A percentile compares a stretch with the other conserved stretches of the same genome.
These are phyloP conservation scores for Bacterosira constricta DNA, from an alignment of 108 stramenopile genomes.

Conservation along the genomic window DNA sequence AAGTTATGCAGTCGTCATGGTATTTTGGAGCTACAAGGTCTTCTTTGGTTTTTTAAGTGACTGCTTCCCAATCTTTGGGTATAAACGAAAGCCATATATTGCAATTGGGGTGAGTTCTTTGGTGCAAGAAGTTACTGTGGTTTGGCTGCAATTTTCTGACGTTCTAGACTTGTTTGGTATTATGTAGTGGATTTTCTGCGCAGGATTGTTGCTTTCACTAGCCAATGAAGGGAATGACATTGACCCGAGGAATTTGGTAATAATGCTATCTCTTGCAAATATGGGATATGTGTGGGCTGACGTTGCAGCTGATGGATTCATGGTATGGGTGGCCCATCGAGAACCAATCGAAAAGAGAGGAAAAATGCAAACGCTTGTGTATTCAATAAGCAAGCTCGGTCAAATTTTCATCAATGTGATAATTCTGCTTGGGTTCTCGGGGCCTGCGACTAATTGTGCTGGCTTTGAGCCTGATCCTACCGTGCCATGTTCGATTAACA, in stretches of 20 bases:
- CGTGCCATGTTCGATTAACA: conserved; percentile 31
- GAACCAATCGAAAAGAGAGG: conserved; percentile 53
- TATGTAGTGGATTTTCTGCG: conserved; percentile 38
- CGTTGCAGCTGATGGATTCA: conserved; percentile 50
- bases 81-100: conserved; percentile 60
- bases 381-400: conserved; percentile 45
- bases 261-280: conserved; percentile 43
- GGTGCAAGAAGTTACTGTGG: not conserved
- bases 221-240: conserved; percentile 39
- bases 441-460: conserved; percentile 48
- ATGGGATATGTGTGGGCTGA: conserved; percentile 52
- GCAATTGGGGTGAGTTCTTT: conserved; percentile 34
- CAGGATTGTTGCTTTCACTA: conserved; percentile 26
- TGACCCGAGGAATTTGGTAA: conserved; percentile 27
- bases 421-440: conserved; percentile 51
- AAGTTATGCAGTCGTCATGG: conserved; percentile 43
- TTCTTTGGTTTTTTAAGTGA: conserved; percentile 56
- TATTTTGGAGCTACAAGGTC: conserved; percentile 56
- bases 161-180: not conserved
- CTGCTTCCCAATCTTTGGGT: conserved; percentile 57
- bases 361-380: conserved; percentile 52
- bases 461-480: conserved; percentile 44
- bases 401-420: conserved; percentile 51
- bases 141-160: not conserved
- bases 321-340: conserved; percentile 57